Evolutionary conservation across 1,139 yeast genomes (phyloP).

Genomic region (Lizanozyma gosingica): DNA sequence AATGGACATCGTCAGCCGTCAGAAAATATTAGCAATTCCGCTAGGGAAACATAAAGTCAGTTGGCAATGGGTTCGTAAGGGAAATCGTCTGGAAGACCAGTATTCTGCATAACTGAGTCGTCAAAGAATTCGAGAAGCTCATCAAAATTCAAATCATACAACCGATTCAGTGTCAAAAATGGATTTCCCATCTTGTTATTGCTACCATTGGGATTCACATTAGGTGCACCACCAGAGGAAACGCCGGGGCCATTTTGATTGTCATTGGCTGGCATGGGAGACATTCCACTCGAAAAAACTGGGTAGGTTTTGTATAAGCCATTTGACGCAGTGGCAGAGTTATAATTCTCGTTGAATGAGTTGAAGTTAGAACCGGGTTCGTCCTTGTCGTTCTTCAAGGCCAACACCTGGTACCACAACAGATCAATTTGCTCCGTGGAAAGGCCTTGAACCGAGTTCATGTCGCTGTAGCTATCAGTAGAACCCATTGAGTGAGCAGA

Average conservation of each 20-base stretch:
- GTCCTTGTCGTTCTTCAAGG: background rate
- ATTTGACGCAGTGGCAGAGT: background rate
- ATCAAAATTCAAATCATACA: background rate
- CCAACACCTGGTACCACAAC: background rate
- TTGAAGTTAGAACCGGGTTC: background rate
- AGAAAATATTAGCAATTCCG: no score
- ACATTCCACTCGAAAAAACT: background rate
- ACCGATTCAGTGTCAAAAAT: background rate
- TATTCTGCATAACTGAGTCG: background rate
- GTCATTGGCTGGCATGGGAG: background rate
- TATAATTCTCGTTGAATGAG: background rate
- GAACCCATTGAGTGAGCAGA: background rate
- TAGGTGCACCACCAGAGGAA: background rate
- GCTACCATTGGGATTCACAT: background rate
- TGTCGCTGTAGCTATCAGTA: background rate
- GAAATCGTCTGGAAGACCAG: no score
- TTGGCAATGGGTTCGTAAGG: no score
- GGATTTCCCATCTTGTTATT: background rate
- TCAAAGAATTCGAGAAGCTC: background rate
- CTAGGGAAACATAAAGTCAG: no score
- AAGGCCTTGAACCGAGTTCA: background rate
- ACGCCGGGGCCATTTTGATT: background rate
- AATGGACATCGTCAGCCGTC: no score
- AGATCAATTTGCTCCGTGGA: background rate
- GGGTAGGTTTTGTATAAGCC: background rate